Percentiles rank a stretch among this genome's conserved stretches.
phyloP scores from a whole-genome alignment of 2,329 filamentous ascomycete species.

The Didymella pinodella region DNA sequence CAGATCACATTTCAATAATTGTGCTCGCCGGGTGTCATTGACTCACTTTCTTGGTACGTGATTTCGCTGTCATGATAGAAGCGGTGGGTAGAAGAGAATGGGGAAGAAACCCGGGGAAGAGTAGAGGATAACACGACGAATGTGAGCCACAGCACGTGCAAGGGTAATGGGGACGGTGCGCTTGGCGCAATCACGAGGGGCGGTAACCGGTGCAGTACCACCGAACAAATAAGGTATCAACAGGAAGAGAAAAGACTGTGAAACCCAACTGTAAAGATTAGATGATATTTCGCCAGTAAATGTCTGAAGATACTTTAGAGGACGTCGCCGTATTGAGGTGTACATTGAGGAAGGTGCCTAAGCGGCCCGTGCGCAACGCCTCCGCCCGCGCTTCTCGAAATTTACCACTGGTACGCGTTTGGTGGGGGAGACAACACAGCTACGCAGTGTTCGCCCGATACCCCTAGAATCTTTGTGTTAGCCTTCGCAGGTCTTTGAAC shows the following conservation, averaged over 20 bases:
- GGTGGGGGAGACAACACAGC: constrained; percentile 38
- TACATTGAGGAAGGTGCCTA: constrained; percentile 11
- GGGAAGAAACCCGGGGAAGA: constrained; percentile 7
- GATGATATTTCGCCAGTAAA: background rate
- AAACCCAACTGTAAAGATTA: background rate
- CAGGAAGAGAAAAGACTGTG: background rate
- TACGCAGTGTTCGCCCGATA: constrained; percentile 29
- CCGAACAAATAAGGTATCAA: background rate
- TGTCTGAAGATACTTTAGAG: background rate
- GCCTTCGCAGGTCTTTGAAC: constrained; percentile 25
- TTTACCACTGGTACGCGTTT: constrained; percentile 30
- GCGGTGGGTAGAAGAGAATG: constrained; percentile 2
- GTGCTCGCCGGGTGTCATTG: constrained; percentile 10
- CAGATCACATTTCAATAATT: constrained; percentile 25
- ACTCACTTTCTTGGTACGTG: constrained; percentile 47
- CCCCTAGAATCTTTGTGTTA: constrained; percentile 13
- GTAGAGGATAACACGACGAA: background rate
- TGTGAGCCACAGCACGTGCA: constrained; percentile 17
- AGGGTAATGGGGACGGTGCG: constrained; percentile 5
- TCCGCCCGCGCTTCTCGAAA: constrained; percentile 37
- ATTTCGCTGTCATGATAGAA: constrained; percentile 45
- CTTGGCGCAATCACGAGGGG: constrained; percentile 19
- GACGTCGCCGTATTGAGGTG: background rate
- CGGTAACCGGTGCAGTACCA: background rate
- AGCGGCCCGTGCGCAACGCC: constrained; percentile 9